Percentiles rank a stretch among this genome's conserved stretches.
These are phyloP conservation scores for Leccinum olivaceopallidum DNA, from an alignment of 768 basidiomycete species.

Conservation along the genomic window DNA sequence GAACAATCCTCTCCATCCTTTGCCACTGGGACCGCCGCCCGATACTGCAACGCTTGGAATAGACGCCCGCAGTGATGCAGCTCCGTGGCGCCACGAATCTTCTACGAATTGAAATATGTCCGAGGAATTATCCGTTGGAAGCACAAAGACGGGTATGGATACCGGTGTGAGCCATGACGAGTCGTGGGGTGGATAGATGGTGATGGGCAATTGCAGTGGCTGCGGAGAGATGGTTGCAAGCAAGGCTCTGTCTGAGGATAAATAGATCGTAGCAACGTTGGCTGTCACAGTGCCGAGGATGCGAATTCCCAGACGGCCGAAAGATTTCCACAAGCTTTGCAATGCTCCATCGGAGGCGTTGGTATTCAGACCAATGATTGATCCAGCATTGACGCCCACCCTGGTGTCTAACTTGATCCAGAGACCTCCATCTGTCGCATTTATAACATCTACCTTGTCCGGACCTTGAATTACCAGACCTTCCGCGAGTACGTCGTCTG, in stretches of 20 bases:
- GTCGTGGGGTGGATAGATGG: conserved; percentile 37
- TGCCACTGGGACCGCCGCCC: conserved; percentile 47
- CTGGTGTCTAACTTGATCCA: conserved; percentile 59
- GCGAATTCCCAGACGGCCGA: conserved; percentile 69
- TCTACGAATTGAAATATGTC: conserved; percentile 51
- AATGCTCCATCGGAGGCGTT: conserved; percentile 45
- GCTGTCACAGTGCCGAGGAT: conserved; percentile 57
- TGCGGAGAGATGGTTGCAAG: conserved; percentile 51
- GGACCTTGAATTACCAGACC: conserved; percentile 62
- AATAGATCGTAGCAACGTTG: conserved; percentile 48
- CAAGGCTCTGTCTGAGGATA: conserved; percentile 43
- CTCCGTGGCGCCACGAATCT: conserved; percentile 59
- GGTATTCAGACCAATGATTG: conserved; percentile 54
- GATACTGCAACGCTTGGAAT: conserved; percentile 46
- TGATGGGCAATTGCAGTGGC: conserved; percentile 58
- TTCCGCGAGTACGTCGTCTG: conserved; percentile 57
- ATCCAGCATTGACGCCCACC: conserved; percentile 69
- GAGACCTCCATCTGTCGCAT: conserved; percentile 59
- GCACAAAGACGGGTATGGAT: conserved; percentile 49
- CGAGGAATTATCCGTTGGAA: conserved; percentile 53
- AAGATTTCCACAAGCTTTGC: conserved; percentile 55
- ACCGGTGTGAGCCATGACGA: conserved; percentile 59
- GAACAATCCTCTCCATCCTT: conserved; percentile 48
- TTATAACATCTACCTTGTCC: conserved; percentile 59
- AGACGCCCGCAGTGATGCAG: conserved; percentile 43